Conservation (phyloP, 805 yeast genomes). For the Candida arabinofermentans region DNA sequence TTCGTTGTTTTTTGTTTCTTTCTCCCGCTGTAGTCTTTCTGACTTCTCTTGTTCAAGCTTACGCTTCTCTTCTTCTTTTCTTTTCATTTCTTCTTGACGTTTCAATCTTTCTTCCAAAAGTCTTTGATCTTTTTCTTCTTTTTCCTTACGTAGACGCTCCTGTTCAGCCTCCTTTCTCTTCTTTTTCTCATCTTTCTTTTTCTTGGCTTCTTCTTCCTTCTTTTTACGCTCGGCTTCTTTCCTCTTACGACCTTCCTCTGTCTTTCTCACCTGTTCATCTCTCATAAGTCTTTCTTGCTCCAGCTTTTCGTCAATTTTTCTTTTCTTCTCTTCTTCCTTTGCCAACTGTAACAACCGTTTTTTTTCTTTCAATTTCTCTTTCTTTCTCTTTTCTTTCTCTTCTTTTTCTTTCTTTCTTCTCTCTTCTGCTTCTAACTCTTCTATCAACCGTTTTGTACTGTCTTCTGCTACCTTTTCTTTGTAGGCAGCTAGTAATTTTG, state of each 20-base stretch:
- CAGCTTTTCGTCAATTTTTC: conserved; percentile 51
- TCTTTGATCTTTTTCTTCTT: conserved; percentile 37
- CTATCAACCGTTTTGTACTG: conserved; percentile 54
- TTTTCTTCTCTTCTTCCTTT: conserved; percentile 56
- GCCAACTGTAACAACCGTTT: conserved; percentile 58
- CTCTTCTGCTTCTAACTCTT: conserved; percentile 70
- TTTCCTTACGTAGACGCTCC: conserved; percentile 33
- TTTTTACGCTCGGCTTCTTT: conserved; percentile 40
- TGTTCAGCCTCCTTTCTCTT: conserved; percentile 37
- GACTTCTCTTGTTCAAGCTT: conserved; percentile 22
- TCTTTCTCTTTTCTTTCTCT: conserved; percentile 59
- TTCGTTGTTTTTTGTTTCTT: conserved; percentile 1
- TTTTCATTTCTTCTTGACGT: conserved; percentile 31
- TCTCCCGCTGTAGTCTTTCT: not conserved
- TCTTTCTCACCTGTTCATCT: conserved; percentile 38
- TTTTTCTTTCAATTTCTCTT: conserved; percentile 69
- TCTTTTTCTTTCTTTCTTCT: conserved; percentile 60
- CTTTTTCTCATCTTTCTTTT: conserved; percentile 37
- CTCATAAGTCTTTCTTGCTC: conserved; percentile 40
- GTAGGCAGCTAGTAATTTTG: conserved; percentile 68
- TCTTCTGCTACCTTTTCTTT: conserved; percentile 80
- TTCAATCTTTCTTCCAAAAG: conserved; percentile 31
- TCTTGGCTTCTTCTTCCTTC: conserved; percentile 38
- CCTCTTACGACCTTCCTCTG: conserved; percentile 45
- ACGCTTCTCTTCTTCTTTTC: conserved; percentile 33